Conservation (phyloP, 805 yeast species). For the Metschnikowia corniflorae region DNA sequence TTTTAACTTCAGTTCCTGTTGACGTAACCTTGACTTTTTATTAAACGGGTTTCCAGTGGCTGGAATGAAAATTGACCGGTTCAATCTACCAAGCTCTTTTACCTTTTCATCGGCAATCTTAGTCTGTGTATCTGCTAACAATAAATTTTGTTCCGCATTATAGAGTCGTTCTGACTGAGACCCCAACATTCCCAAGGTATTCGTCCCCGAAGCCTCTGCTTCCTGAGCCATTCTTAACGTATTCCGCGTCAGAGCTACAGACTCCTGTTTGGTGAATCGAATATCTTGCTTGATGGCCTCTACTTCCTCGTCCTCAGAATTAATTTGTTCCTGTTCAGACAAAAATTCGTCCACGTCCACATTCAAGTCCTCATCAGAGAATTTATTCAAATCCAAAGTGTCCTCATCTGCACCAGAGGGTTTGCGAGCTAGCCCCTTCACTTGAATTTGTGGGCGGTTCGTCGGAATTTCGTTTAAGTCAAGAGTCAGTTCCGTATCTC, state of each 20-base stretch:
- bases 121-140: slow-evolving; percentile 77
- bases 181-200: slow-evolving; percentile 88
- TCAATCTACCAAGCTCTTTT: slow-evolving; percentile 70
- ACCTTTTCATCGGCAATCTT: slow-evolving; percentile 81
- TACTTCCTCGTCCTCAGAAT: slow-evolving; percentile 79
- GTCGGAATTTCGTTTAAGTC: slow-evolving; percentile 40
- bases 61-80: slow-evolving; percentile 78
- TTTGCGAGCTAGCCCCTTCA: slow-evolving; percentile 23
- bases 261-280: slow-evolving; percentile 79
- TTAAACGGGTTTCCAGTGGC: slow-evolving; percentile 84
- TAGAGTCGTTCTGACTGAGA: slow-evolving; percentile 87
- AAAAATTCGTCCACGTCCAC: slow-evolving; percentile 34
- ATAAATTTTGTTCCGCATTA: slow-evolving; percentile 72
- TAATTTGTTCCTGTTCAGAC: slow-evolving; percentile 40
- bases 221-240: slow-evolving; percentile 57
- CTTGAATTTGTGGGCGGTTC: slow-evolving; percentile 22
- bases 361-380: slow-evolving; percentile 34
- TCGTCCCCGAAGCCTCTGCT: slow-evolving; percentile 47
- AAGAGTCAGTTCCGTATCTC: slow-evolving; percentile 31
- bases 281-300: slow-evolving; percentile 82
- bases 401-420: slow-evolving; percentile 18
- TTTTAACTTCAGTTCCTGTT: slow-evolving; percentile 67
- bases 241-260: slow-evolving; percentile 80
- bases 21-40: slow-evolving; percentile 67
- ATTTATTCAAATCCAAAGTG: slow-evolving; percentile 32